These are phyloP conservation scores for Dispira simplex DNA, from an alignment of 192 early-diverging fungal species.

Conservation along the genomic window DNA sequence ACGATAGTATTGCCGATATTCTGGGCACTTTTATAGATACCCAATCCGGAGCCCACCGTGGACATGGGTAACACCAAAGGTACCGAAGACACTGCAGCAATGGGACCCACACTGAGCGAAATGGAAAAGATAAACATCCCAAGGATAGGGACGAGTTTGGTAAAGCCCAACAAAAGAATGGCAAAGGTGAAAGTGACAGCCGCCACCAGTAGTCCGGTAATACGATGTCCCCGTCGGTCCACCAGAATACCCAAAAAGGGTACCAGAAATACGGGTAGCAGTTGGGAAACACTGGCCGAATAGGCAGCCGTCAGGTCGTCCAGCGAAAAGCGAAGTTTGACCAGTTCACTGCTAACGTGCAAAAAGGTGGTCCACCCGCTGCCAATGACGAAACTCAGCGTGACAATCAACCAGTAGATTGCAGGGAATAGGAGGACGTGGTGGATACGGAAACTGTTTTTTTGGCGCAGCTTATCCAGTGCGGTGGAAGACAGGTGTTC, in stretches of 20 bases:
- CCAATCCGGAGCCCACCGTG: slow-evolving; percentile 40
- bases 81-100: slow-evolving; percentile 41
- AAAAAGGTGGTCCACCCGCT: slow-evolving; percentile 49
- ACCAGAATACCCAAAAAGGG: slow-evolving; percentile 57
- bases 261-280: slow-evolving; percentile 48
- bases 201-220: slow-evolving; percentile 23
- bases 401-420: slow-evolving; percentile 41
- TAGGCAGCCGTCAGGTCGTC: slow-evolving; percentile 44
- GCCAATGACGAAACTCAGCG: slow-evolving; percentile 40
- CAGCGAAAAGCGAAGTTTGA: slow-evolving; percentile 49
- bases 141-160: slow-evolving; percentile 31
- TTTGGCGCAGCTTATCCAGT: slow-evolving; percentile 24
- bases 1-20: slow-evolving; percentile 42
- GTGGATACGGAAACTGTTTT: slow-evolving; percentile 36
- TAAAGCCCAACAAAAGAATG: slow-evolving; percentile 35
- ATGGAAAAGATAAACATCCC: slow-evolving; percentile 38
- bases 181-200: slow-evolving; percentile 19
- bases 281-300: slow-evolving; percentile 47
- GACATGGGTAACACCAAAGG: slow-evolving; percentile 34
- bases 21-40: slow-evolving; percentile 44
- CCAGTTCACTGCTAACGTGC: slow-evolving; percentile 53
- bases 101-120: slow-evolving; percentile 40
- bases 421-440: slow-evolving; percentile 38
- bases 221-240: slow-evolving; percentile 45
- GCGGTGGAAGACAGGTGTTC: slow-evolving; percentile 14